Base-by-base conservation (phyloP, 768 basidiomycete genomes). In the Podaxis rugospora region DNA sequence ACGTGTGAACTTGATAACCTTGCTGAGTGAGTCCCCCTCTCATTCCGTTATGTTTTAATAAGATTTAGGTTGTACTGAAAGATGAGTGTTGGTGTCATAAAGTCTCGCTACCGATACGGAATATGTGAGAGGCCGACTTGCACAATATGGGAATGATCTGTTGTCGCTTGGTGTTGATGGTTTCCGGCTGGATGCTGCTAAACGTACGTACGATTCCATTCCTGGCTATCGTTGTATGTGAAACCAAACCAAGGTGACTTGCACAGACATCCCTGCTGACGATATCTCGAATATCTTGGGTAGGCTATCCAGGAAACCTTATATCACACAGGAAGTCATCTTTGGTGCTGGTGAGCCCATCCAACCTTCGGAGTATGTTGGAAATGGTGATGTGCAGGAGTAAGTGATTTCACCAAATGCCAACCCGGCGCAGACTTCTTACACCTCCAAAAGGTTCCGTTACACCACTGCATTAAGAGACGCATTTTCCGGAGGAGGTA, bases 351-450 rank as follows among this genome's bases (percentile, higher is more conserved):
- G 83, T 0, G 79, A 87, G 61, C 76, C 83, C 2, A 69, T 83
- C 13, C 79, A 80, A 49, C 87, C 87, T 0, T 77, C 77, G 0
- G 78, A 87, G 65, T 90, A 89, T 66, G 73, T 73, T 6, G 67
- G 66, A 0, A 87, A 78, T 62, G 86, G 84, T 75, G 84, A 87
- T 65, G 86, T 87, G 2, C 85, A 88, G 73, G 87, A 89, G 86
- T 80, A 40, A 44, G 73, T 68, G 2, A 2, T 10, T 14, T n/a
- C 39, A n/a, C 57, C 14, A 7, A n/a, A 46, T 18, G 1, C 16
- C 4, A 14, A 23, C 37, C 18, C 10, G 28, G 2, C 2, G 57
- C 10, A n/a, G 23, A n/a, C 13, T 35, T 49, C 16, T 10, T 46
- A 61, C 6, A 39, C n/a, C 44, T 27, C 32, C 32, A 49, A 4